Evolutionary conservation across 495 filamentous ascomycete species (phyloP).

Genomic region (Podospora comata): DNA sequence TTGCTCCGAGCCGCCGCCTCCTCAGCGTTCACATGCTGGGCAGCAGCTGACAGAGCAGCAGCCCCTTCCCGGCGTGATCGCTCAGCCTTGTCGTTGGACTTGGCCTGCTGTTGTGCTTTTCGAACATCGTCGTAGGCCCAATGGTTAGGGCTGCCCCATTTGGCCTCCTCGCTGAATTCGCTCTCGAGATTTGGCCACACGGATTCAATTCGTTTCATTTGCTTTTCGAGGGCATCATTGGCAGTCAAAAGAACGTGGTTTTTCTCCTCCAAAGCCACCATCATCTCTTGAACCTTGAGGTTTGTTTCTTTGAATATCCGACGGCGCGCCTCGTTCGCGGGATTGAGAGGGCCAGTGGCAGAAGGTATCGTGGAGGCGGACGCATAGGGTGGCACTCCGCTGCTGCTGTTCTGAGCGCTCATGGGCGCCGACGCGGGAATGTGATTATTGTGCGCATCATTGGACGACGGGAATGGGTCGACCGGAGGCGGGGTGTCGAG

Average conservation of each 20-base stretch:
- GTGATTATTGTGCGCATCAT: conserved; percentile 43
- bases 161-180: conserved; percentile 92
- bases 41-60: conserved; percentile 63
- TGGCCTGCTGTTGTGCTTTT: conserved; percentile 44
- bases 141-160: conserved; percentile 84
- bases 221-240: conserved; percentile 81
- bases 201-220: conserved; percentile 76
- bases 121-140: conserved; percentile 94
- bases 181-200: conserved; percentile 77
- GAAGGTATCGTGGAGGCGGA: conserved; percentile 29
- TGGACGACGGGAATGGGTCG: conserved; percentile 32
- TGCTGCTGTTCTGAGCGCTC: conserved; percentile 45
- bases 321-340: conserved; percentile 56
- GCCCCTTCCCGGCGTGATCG: conserved; percentile 74
- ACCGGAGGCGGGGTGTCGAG: conserved; percentile 56
- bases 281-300: conserved; percentile 65
- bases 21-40: conserved; percentile 68
- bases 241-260: conserved; percentile 91
- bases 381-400: conserved; percentile 35
- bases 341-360: conserved; percentile 38
- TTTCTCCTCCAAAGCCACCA: conserved; percentile 89
- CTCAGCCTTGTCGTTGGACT: conserved; percentile 57
- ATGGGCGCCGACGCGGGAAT: conserved; percentile 40
- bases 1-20: conserved; percentile 79
- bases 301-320: conserved; percentile 60